Percentiles rank a stretch among this genome's conserved stretches.
Evolutionary conservation across 2,329 filamentous ascomycete genomes (phyloP).

Genomic region (Sarocladiaceae sp.): DNA sequence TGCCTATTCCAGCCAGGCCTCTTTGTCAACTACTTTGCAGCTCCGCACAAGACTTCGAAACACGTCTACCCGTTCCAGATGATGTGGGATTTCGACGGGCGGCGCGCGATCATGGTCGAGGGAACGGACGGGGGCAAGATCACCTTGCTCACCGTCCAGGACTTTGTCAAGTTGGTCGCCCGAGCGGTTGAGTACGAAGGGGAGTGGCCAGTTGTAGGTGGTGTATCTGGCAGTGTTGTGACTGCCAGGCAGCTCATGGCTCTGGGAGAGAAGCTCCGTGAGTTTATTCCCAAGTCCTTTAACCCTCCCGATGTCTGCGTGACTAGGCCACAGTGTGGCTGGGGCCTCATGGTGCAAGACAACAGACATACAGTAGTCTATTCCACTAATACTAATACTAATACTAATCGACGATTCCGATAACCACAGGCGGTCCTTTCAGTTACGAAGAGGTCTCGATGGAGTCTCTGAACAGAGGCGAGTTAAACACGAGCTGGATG

Average conservation of each 20-base stretch:
- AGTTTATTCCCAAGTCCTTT: neutral
- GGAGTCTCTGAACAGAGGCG: slow-evolving; percentile 16
- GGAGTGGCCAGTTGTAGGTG: slow-evolving; percentile 34
- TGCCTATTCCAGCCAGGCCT: slow-evolving; percentile 48
- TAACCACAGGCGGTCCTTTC: slow-evolving; percentile 16
- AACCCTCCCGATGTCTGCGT: too few relatives aligned
- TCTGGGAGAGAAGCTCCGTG: slow-evolving; percentile 33
- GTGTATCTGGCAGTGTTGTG: slow-evolving; percentile 32
- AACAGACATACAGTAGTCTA: too few relatives aligned
- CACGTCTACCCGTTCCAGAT: slow-evolving; percentile 31
- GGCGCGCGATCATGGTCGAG: slow-evolving; percentile 35
- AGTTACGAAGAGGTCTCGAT: slow-evolving; percentile 13
- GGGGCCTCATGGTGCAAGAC: too few relatives aligned
- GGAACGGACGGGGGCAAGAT: slow-evolving; percentile 33
- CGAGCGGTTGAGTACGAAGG: slow-evolving; percentile 36
- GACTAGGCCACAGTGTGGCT: too few relatives aligned
- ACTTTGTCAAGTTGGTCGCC: slow-evolving; percentile 34
- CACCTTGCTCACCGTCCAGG: slow-evolving; percentile 36
- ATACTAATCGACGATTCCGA: too few relatives aligned
- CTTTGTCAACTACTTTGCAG: slow-evolving; percentile 49
- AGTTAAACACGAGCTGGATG: slow-evolving; percentile 20
- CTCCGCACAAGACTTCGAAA: slow-evolving; percentile 38
- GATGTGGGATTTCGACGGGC: slow-evolving; percentile 31
- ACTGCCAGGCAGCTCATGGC: slow-evolving; percentile 29
- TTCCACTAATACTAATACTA: neutral